phyloP scores from a whole-genome alignment of 129 eudicot genomes.

The Pulicaria dysenterica region DNA sequence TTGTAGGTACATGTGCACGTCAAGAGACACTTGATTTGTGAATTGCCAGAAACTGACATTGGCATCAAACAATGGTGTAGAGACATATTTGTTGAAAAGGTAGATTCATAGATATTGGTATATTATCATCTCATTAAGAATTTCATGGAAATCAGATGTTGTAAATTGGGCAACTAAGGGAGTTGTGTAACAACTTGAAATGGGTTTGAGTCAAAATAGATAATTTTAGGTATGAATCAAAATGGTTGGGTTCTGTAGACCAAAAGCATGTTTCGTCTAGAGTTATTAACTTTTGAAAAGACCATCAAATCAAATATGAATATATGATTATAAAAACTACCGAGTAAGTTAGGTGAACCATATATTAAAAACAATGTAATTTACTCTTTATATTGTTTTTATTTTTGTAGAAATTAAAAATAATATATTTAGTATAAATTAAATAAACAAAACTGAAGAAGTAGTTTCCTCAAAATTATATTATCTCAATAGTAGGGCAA shows the following conservation, averaged over 20 bases:
- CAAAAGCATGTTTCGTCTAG: background rate
- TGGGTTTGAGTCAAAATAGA: background rate
- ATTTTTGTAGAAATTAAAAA: too few species aligned
- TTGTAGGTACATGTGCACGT: slow-evolving; percentile 75
- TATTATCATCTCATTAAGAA: background rate
- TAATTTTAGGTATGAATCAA: too few species aligned
- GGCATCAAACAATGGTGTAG: slow-evolving; percentile 86
- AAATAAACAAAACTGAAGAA: too few species aligned
- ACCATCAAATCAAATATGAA: too few species aligned
- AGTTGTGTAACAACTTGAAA: background rate
- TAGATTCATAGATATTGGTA: slow-evolving; percentile 20
- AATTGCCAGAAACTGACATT: slow-evolving; percentile 59
- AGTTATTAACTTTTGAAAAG: background rate
- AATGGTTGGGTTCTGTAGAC: background rate
- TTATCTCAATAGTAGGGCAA: background rate
- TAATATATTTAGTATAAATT: too few species aligned
- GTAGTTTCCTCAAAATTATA: too few species aligned
- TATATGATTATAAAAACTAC: too few species aligned
- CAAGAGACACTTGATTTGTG: slow-evolving; percentile 64
- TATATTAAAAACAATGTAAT: too few species aligned
- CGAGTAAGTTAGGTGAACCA: too few species aligned
- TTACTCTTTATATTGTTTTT: too few species aligned
- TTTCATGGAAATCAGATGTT: background rate
- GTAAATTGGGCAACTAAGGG: background rate
- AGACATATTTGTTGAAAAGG: slow-evolving; percentile 77